These are phyloP conservation scores for Dactylorhiza incarnata DNA, from an alignment of 106 monocot species.

Conservation along the genomic window DNA sequence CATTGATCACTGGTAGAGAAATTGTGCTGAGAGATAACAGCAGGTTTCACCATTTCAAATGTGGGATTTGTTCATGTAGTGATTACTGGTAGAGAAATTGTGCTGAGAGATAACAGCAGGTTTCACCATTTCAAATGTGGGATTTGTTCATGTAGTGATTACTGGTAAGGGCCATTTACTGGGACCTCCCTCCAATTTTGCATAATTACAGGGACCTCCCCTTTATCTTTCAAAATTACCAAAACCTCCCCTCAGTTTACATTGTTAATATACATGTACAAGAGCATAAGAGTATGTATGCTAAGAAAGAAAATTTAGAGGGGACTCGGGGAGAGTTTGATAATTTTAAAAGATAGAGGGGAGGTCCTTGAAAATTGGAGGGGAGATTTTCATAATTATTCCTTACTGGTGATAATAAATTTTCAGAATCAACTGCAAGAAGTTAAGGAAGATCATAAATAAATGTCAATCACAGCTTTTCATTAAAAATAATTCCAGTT, in stretches of 20 bases:
- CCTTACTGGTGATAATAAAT: not conserved
- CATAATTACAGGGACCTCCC: no score
- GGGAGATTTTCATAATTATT: no score
- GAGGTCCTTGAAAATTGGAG: no score
- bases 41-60: constrained; percentile 23
- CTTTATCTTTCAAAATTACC: no score
- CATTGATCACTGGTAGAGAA: constrained; percentile 17
- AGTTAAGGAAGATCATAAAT: not conserved
- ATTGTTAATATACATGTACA: no score
- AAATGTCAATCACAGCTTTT: constrained; percentile 1
- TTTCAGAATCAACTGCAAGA: not conserved
- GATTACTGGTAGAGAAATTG: constrained; percentile 29
- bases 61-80: constrained; percentile 20
- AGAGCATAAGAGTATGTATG: no score
- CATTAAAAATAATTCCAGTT: not conserved
- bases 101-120: constrained; percentile 20
- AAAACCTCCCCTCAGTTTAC: no score
- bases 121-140: constrained; percentile 24
- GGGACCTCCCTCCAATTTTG: no score
- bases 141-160: constrained; percentile 24
- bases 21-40: constrained; percentile 23
- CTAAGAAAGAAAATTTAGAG: no score
- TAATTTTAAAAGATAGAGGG: no score
- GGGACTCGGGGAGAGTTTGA: no score
- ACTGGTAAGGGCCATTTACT: constrained; percentile 6